Percentiles rank a stretch among this genome's conserved stretches.
phyloP scores from a whole-genome alignment of 257 asterid species.

The Leptodermis oblonga region DNA sequence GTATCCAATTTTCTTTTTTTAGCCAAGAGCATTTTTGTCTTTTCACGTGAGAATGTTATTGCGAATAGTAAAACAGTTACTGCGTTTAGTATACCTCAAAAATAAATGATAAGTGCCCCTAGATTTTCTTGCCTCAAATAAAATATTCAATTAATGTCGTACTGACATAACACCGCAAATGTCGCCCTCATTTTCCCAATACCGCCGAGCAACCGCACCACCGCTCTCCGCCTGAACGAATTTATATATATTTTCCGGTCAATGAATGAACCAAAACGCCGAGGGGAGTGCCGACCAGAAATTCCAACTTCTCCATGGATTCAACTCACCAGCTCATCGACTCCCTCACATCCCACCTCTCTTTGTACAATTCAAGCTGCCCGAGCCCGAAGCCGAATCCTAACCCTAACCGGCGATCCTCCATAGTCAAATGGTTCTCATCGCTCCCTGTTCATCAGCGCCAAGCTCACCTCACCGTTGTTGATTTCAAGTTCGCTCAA shows the following conservation, averaged over 20 bases:
- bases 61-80: no score
- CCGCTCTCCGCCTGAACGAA: not conserved
- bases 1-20: no score
- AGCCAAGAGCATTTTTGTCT: no score
- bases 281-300: not conserved
- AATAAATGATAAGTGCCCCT: no score
- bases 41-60: no score
- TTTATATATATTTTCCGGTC: not conserved
- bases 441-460: slow-evolving; percentile 76
- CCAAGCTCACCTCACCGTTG: slow-evolving; percentile 65
- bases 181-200: not conserved
- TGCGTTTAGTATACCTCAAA: no score
- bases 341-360: slow-evolving; percentile 79
- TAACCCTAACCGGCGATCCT: slow-evolving; percentile 39
- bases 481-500: slow-evolving; percentile 48
- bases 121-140: no score
- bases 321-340: slow-evolving; percentile 63
- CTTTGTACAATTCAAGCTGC: slow-evolving; percentile 58
- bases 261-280: not conserved
- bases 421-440: slow-evolving; percentile 83
- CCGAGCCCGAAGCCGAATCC: slow-evolving; percentile 25
- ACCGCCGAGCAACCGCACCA: slow-evolving; percentile 4
- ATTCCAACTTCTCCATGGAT: slow-evolving; percentile 27
- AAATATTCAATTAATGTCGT: not conserved
- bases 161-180: not conserved